A percentile compares a stretch with the other conserved stretches of the same genome.
Conservation (phyloP, 495 filamentous ascomycete genomes). For the Aspergillus heteromorphus region DNA sequence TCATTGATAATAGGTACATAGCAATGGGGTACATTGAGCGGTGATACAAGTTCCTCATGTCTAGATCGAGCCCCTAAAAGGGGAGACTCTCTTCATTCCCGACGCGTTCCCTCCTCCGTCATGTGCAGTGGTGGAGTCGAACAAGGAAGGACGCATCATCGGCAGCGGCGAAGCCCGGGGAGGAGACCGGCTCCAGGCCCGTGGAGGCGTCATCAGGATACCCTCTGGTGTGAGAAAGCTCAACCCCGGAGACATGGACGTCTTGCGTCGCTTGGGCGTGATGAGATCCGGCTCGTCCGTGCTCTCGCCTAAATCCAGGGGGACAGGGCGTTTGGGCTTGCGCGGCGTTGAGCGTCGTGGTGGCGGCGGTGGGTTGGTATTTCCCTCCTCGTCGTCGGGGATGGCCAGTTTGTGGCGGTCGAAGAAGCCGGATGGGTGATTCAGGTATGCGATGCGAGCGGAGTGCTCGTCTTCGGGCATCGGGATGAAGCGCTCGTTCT, state of each 20-base stretch:
- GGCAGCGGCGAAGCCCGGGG: slow-evolving; percentile 1
- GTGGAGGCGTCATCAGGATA: slow-evolving; percentile 18
- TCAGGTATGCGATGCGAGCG: slow-evolving; percentile 21
- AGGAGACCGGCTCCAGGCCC: slow-evolving; percentile 7
- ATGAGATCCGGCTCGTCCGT: slow-evolving; percentile 6
- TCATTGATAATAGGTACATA: not conserved
- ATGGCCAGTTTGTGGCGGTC: slow-evolving; percentile 36
- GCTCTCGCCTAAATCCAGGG: not conserved
- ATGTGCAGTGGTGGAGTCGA: too few species aligned
- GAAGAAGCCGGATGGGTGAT: slow-evolving; percentile 30
- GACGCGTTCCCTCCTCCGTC: not conserved
- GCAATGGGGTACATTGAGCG: not conserved
- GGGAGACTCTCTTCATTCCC: not conserved
- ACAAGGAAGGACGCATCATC: not conserved
- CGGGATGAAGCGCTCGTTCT: slow-evolving; percentile 60
- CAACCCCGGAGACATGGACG: not conserved
- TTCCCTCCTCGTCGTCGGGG: slow-evolving; percentile 23
- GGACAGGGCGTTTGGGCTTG: slow-evolving; percentile 14
- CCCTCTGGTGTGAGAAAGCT: slow-evolving; percentile 14
- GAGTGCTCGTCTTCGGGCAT: slow-evolving; percentile 41
- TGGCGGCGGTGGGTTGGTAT: not conserved
- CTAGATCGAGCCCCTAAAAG: not conserved
- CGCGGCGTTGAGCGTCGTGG: not conserved
- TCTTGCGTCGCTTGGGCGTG: slow-evolving; percentile 15
- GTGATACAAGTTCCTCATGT: not conserved